Conservation (phyloP, 2,329 filamentous ascomycete species). For the Fonsecaea erecta region DNA sequence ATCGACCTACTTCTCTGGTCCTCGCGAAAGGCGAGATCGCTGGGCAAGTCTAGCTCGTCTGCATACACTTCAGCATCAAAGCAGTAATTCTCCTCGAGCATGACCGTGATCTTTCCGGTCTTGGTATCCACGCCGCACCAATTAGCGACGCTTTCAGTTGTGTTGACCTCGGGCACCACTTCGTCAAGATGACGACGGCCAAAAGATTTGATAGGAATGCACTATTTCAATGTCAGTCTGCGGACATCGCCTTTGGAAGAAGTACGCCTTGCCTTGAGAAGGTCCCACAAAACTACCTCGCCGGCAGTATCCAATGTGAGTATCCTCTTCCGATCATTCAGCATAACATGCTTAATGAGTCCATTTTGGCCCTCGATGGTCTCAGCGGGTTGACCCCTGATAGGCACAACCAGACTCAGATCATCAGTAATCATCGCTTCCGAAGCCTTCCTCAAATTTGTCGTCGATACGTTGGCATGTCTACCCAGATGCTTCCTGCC, state of each 20-base stretch:
- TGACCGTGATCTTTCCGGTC: slow-evolving; percentile 87
- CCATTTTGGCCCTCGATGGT: slow-evolving; percentile 95
- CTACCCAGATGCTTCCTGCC: slow-evolving; percentile 56
- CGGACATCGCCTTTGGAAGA: slow-evolving; percentile 13
- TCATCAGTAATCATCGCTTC: slow-evolving; percentile 59
- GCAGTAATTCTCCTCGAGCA: slow-evolving; percentile 91
- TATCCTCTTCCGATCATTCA: slow-evolving; percentile 88
- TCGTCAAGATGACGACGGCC: slow-evolving; percentile 94
- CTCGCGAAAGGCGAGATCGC: slow-evolving; percentile 80
- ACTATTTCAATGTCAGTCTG: slow-evolving; percentile 56
- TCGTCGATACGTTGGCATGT: slow-evolving; percentile 55
- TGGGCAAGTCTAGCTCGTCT: slow-evolving; percentile 77
- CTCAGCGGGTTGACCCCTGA: slow-evolving; percentile 72
- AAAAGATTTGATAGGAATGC: slow-evolving; percentile 85
- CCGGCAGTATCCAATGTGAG: slow-evolving; percentile 93
- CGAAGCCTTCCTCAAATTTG: slow-evolving; percentile 58
- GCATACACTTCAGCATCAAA: slow-evolving; percentile 98
- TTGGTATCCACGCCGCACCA: slow-evolving; percentile 97
- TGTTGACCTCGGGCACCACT: slow-evolving; percentile 84
- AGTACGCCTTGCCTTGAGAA: slow-evolving; percentile 69
- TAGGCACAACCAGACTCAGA: slow-evolving; percentile 60
- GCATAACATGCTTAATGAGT: slow-evolving; percentile 85
- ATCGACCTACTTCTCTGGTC: slow-evolving; percentile 80
- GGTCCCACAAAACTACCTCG: slow-evolving; percentile 92
- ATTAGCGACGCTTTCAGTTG: slow-evolving; percentile 83